phyloP scores from a whole-genome alignment of 768 basidiomycete genomes.

The Tulasnella sp. region DNA sequence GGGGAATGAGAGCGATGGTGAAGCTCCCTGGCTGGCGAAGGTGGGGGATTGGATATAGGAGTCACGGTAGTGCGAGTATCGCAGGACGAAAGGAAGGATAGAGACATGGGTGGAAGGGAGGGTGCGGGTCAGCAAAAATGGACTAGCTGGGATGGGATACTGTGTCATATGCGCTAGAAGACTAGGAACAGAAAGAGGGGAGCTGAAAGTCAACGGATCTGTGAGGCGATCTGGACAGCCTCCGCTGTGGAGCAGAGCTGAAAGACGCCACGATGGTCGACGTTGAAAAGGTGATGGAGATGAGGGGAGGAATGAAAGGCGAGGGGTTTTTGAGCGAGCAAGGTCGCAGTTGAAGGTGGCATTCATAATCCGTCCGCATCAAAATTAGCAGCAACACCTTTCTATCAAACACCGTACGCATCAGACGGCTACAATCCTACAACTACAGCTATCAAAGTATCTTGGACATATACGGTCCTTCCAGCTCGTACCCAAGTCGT shows the following conservation, averaged over 20 bases:
- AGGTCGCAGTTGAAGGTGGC: neutral
- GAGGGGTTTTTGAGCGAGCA: conserved; percentile 9
- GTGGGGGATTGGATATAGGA: conserved; percentile 6
- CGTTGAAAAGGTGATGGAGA: neutral
- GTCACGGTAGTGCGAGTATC: conserved; percentile 17
- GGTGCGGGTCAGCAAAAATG: conserved; percentile 4
- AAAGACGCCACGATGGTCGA: conserved; percentile 28
- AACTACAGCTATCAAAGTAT: conserved; percentile 51
- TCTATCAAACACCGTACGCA: neutral
- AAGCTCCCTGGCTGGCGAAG: conserved; percentile 20
- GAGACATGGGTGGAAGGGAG: conserved; percentile 16
- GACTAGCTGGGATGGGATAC: neutral
- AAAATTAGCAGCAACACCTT: conserved; percentile 6
- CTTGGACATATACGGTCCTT: conserved; percentile 99
- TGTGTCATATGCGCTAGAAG: neutral
- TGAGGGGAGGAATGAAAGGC: neutral
- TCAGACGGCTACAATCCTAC: neutral
- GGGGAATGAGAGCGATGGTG: conserved; percentile 26
- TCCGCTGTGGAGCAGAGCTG: conserved; percentile 25
- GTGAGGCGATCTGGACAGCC: conserved; percentile 27
- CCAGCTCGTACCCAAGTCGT: conserved; percentile 89
- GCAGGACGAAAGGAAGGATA: neutral
- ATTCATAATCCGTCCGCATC: conserved; percentile 5
- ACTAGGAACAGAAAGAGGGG: neutral
- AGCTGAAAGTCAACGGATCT: conserved; percentile 26